Base-by-base conservation (phyloP, 257 asterid genomes). In the Catharanthus roseus region DNA sequence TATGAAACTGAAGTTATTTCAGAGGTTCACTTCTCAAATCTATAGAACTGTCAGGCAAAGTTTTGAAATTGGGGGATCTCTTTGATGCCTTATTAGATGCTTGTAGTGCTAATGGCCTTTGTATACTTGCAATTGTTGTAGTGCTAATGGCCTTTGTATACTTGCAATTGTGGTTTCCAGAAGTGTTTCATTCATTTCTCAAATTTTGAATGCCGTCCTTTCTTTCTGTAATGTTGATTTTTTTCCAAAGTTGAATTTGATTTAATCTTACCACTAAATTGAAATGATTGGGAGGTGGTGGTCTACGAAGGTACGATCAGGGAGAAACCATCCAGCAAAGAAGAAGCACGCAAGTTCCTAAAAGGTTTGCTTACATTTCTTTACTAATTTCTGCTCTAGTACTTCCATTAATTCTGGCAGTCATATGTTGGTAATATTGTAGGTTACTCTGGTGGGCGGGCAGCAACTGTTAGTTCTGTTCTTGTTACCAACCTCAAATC, bases 251-350 rank as follows among this genome's bases (percentile, higher is more conserved):
- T 33, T 53, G 26, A 53, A 36, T 63, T 75, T 61, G 53, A 60
- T 41, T 76, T 62, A 68, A 68, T 78, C 88, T 80, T 73, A 83
- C 88, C 73, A 66, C 64, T 75, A 72, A 67, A 73, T 77, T 71
- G 60, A 79, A 85, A 87, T 76, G 71, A 69, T 84, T 61, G 87
- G 88, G 85, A 93, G 97, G 97, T 95, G 85, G 97, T 95, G 87
- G 97, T 95, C 75, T 91, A 91, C 84, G 90, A 91, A 86, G 97
- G 97, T 83, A 47, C 55, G 71, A 74, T 95, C 80, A 87, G 97
- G 86, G 97, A 95, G 80, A 95, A 95, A 71, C 97, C 99, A 71
- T 88, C 96, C 61, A 82, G 82, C 83, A 79, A 81, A 85, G 97
- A 88, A 74, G 99, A 95, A 82, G 99, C 97, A 67, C 89, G 95